These are phyloP conservation scores for Telopea speciosissima DNA, from an alignment of 177 flowering plant genomes.

Conservation along the genomic window DNA sequence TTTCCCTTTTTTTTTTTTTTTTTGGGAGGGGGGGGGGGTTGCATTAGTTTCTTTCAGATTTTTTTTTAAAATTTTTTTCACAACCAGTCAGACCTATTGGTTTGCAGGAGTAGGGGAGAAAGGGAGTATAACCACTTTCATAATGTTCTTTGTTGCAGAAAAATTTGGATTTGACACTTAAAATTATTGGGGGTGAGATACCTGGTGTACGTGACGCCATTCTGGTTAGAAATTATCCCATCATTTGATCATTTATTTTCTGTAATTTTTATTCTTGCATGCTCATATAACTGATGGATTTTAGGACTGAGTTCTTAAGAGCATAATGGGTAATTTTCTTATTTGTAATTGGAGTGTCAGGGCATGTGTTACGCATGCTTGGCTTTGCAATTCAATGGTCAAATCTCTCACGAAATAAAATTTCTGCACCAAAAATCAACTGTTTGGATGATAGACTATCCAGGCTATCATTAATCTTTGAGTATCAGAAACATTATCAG, in stretches of 20 bases:
- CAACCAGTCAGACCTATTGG: background rate
- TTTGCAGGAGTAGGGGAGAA: too few relatives aligned
- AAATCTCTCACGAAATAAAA: too few relatives aligned
- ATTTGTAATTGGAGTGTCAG: background rate
- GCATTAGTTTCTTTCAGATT: too few relatives aligned
- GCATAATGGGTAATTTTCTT: background rate
- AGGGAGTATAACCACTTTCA: too few relatives aligned
- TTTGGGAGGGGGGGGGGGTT: too few relatives aligned
- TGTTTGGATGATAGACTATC: background rate
- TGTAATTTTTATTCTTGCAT: background rate
- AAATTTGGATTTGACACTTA: conserved; percentile 83
- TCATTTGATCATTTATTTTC: background rate
- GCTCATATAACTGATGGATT: background rate
- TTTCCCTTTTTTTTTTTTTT: background rate
- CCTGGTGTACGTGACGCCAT: conserved; percentile 85
- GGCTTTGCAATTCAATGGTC: too few relatives aligned
- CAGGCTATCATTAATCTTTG: too few relatives aligned
- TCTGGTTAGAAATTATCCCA: conserved; percentile 49
- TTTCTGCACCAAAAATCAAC: background rate
- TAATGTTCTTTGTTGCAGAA: conserved; percentile 43
- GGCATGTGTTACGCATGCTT: background rate
- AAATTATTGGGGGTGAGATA: conserved; percentile 91
- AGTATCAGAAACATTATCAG: too few relatives aligned
- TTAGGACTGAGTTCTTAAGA: background rate
- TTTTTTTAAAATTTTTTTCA: background rate